A percentile compares a stretch with the other conserved stretches of the same genome.
Conservation (phyloP, 257 asterid genomes). For the Fraxinus pennsylvanica region DNA sequence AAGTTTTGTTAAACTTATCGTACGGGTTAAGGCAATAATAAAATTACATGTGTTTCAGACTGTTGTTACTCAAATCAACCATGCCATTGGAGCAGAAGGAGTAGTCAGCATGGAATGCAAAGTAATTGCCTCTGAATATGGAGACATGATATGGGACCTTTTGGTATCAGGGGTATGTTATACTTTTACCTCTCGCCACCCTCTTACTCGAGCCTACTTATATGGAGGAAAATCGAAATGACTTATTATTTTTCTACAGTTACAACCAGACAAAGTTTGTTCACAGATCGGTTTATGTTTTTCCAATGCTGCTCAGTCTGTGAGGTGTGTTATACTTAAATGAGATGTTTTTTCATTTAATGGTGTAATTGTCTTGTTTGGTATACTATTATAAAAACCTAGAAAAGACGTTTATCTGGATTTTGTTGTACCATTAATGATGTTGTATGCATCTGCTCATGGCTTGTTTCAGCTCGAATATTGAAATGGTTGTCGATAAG, state of each 20-base stretch:
- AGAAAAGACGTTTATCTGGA: too few species aligned
- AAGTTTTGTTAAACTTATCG: background rate
- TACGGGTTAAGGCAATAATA: slow-evolving; percentile 5
- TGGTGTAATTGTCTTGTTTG: background rate
- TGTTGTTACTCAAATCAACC: slow-evolving; percentile 78
- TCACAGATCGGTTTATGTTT: slow-evolving; percentile 65
- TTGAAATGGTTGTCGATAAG: slow-evolving; percentile 68
- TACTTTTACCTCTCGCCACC: background rate
- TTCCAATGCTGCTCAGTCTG: slow-evolving; percentile 46
- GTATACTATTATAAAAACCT: too few species aligned
- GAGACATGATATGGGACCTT: slow-evolving; percentile 87
- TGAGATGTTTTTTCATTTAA: background rate
- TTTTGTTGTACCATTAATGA: too few species aligned
- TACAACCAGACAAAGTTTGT: slow-evolving; percentile 71
- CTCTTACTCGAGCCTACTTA: background rate
- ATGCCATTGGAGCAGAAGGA: slow-evolving; percentile 93
- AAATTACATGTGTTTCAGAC: slow-evolving; percentile 45
- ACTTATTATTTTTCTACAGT: slow-evolving; percentile 44
- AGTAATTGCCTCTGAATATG: slow-evolving; percentile 65
- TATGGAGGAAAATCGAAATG: background rate
- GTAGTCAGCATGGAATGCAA: slow-evolving; percentile 83
- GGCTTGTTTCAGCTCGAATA: slow-evolving; percentile 59
- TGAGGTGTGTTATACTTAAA: slow-evolving; percentile 45
- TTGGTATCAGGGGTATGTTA: slow-evolving; percentile 63
- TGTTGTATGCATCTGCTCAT: background rate